Base-by-base conservation (phyloP, 352 stramenopile genomes). In the Aphanomyces cochlioides region DNA sequence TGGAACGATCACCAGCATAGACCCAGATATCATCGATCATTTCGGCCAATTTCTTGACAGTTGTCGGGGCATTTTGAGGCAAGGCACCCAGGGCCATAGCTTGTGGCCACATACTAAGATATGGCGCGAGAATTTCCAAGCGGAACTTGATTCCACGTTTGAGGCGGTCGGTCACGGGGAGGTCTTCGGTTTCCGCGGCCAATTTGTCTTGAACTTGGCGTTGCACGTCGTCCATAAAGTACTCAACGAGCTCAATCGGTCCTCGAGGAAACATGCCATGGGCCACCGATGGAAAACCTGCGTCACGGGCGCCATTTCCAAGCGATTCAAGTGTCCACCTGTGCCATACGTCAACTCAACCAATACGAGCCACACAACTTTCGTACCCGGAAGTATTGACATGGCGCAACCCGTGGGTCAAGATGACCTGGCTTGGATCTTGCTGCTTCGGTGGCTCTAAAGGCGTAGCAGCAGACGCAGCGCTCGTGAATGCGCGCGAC, bases 21-120 rank as follows among this genome's bases (percentile, higher is more conserved):
- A 92, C 92, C 88, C 88, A 96, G 67, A 96, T 90, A 68, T 94
- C 87, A 63, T 96, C 88, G 34, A 83, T 77, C 21, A 93, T 72
- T 68, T 82, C 78, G 28, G 78, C 81, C 34, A 96, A 74, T 72
- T 85, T 89, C 67, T 87, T 79, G 50, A 89, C 79, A 40, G 85
- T 96, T 54, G 76, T 79, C 1, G 82, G 81, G 7, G 81, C 85
- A 63, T 96, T 92, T 47, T 83, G 79, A 4, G 88, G 88, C 64
- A 93, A 34, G 5, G 86, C 88, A 56, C 88, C 88, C 43, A 89
- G 66, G 8, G 80, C 88, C 88, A 96, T 96, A 12, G 81, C 86
- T 73, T 77, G 72, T 15, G 60, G 67, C 72, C 47, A 77, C 47
- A 56, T 50, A 45, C 36, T 38, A n/a, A 90, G 54, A 47, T 92